Evolutionary conservation across 805 yeast genomes (phyloP).

Genomic region (Hanseniaspora opuntiae): DNA sequence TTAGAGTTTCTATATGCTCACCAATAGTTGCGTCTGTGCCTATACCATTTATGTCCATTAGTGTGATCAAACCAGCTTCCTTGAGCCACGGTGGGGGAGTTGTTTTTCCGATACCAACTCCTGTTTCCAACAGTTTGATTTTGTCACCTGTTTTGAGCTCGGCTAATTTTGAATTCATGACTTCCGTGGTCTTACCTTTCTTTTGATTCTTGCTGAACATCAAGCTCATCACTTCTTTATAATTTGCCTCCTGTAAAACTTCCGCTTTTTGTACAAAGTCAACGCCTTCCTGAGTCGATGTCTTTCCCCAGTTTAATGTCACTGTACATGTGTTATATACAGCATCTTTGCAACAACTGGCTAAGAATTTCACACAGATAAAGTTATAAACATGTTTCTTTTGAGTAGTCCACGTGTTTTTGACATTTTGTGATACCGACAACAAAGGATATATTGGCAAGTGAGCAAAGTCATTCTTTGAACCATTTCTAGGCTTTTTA

Average conservation of each 20-base stretch:
- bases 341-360: slow-evolving; percentile 86
- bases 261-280: slow-evolving; percentile 60
- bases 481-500: slow-evolving; percentile 64
- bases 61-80: slow-evolving; percentile 77
- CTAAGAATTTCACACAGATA: slow-evolving; percentile 72
- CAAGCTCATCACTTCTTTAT: slow-evolving; percentile 25
- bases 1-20: slow-evolving; percentile 80
- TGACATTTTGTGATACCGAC: slow-evolving; percentile 20
- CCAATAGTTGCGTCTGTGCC: slow-evolving; percentile 99
- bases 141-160: slow-evolving; percentile 40
- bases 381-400: slow-evolving; percentile 73
- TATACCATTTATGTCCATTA: slow-evolving; percentile 94
- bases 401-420: slow-evolving; percentile 22
- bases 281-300: slow-evolving; percentile 31
- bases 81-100: slow-evolving; percentile 73
- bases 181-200: slow-evolving; percentile 15
- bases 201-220: background rate
- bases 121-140: slow-evolving; percentile 42
- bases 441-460: slow-evolving; percentile 89
- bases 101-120: slow-evolving; percentile 61
- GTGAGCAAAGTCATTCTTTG: slow-evolving; percentile 86
- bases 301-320: slow-evolving; percentile 52
- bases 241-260: slow-evolving; percentile 61
- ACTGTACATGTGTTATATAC: slow-evolving; percentile 56
- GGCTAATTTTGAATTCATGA: background rate